A percentile compares a stretch with the other conserved stretches of the same genome.
These are phyloP conservation scores for Dipodascopsis uninucleata DNA, from an alignment of 805 yeast species.

Conservation along the genomic window DNA sequence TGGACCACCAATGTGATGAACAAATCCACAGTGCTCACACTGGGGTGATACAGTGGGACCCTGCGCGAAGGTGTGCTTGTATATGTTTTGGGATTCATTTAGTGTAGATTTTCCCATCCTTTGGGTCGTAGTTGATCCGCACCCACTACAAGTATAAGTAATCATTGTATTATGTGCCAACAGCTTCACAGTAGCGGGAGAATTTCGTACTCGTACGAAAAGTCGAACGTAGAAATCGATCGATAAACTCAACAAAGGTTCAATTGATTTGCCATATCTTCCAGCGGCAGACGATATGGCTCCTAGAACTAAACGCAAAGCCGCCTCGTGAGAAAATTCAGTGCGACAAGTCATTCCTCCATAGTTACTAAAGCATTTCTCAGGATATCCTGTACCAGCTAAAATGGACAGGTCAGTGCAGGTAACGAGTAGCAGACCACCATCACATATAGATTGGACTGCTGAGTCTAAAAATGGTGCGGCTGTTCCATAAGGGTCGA, in stretches of 20 bases:
- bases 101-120: conserved; percentile 60
- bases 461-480: conserved; percentile 94
- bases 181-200: conserved; percentile 79
- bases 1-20: conserved; percentile 86
- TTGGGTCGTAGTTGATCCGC: conserved; percentile 70
- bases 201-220: conserved; percentile 69
- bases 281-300: conserved; percentile 82
- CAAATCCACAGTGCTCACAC: conserved; percentile 68
- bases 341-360: conserved; percentile 83
- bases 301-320: conserved; percentile 75
- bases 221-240: conserved; percentile 91
- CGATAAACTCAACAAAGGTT: conserved; percentile 78
- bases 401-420: conserved; percentile 95
- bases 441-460: conserved; percentile 74
- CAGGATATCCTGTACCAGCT: conserved; percentile 96
- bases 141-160: conserved; percentile 81
- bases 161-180: conserved; percentile 71
- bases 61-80: conserved; percentile 59
- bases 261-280: conserved; percentile 78
- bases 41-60: conserved; percentile 58
- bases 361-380: conserved; percentile 89
- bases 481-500: conserved; percentile 98
- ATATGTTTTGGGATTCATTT: conserved; percentile 33
- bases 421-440: conserved; percentile 82
- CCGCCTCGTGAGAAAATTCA: conserved; percentile 91